A percentile compares a stretch with the other conserved stretches of the same genome.
phyloP scores from a whole-genome alignment of 75 land plant genomes.

The Selaginella tamariscina region DNA sequence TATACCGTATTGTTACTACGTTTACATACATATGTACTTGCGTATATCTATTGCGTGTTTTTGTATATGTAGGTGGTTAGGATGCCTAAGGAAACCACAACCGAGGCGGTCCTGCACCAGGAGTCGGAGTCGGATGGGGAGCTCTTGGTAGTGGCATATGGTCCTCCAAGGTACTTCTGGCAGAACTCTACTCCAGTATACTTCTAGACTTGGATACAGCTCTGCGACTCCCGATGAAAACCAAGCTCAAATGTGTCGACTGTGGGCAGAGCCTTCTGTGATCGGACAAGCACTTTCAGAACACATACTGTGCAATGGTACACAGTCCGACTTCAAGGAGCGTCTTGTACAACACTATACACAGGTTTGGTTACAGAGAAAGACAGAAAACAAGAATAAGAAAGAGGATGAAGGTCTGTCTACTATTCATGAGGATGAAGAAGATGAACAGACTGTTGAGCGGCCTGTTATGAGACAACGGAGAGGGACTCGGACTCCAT shows the following conservation, averaged over 20 bases:
- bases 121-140: constrained; percentile 88
- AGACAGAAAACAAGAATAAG: constrained; percentile 8
- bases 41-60: too few relatives aligned
- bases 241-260: neutral
- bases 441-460: constrained; percentile 5
- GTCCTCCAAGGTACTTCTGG: constrained; percentile 44
- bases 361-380: constrained; percentile 48
- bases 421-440: constrained; percentile 53
- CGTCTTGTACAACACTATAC: constrained; percentile 45
- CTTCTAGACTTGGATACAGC: constrained; percentile 22
- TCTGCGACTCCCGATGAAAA: neutral
- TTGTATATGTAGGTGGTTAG: too few relatives aligned
- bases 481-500: constrained; percentile 71
- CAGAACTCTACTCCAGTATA: constrained; percentile 45
- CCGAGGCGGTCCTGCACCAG: constrained; percentile 96
- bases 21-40: too few relatives aligned
- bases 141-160: constrained; percentile 63
- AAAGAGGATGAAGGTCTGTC: constrained; percentile 26
- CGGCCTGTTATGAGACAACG: constrained; percentile 40
- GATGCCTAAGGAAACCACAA: too few relatives aligned
- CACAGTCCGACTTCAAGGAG: constrained; percentile 13
- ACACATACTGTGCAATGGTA: neutral
- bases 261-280: neutral
- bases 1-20: too few relatives aligned
- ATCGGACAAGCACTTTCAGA: neutral